Conservation (phyloP, 345 rosid genomes). For the Xanthoceras sorbifolium region DNA sequence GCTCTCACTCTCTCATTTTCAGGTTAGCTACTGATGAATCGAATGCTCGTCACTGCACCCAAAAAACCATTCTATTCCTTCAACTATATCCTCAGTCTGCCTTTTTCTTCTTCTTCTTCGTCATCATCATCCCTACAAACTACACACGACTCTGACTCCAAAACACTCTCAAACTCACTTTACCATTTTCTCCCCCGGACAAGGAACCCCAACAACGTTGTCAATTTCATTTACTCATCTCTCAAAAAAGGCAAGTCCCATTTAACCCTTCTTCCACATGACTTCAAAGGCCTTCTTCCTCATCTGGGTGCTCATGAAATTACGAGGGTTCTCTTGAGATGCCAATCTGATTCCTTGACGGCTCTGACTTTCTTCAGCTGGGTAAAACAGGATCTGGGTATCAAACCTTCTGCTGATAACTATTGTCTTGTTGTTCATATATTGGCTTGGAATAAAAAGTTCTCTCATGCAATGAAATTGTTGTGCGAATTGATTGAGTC, state of each 20-base stretch:
- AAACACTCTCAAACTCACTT: constrained; percentile 44
- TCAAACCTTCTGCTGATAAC: constrained; percentile 40
- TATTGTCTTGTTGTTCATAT: constrained; percentile 63
- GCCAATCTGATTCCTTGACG: constrained; percentile 59
- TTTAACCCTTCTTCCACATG: constrained; percentile 26
- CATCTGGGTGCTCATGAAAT: constrained; percentile 54
- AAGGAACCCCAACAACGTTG: constrained; percentile 64
- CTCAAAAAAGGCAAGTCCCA: constrained; percentile 42
- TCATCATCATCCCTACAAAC: constrained; percentile 34
- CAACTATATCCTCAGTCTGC: background rate
- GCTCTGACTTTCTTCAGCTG: constrained; percentile 64
- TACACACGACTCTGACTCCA: constrained; percentile 23
- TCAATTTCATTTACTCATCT: constrained; percentile 52
- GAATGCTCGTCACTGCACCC: background rate
- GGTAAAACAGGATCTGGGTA: constrained; percentile 56
- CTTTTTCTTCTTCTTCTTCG: constrained; percentile 37
- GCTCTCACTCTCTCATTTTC: background rate
- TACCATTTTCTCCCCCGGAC: constrained; percentile 57
- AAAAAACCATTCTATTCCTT: background rate
- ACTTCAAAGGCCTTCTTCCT: constrained; percentile 41
- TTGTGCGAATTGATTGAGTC: constrained; percentile 46
- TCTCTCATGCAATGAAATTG: constrained; percentile 52
- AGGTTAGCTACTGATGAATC: constrained; percentile 5
- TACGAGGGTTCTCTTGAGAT: constrained; percentile 65
- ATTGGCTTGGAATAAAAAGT: constrained; percentile 55